Percentiles rank a stretch among this genome's conserved stretches.
Conservation (phyloP, 202 grass and related monocot species). For the Hordeum pubiflorum region DNA sequence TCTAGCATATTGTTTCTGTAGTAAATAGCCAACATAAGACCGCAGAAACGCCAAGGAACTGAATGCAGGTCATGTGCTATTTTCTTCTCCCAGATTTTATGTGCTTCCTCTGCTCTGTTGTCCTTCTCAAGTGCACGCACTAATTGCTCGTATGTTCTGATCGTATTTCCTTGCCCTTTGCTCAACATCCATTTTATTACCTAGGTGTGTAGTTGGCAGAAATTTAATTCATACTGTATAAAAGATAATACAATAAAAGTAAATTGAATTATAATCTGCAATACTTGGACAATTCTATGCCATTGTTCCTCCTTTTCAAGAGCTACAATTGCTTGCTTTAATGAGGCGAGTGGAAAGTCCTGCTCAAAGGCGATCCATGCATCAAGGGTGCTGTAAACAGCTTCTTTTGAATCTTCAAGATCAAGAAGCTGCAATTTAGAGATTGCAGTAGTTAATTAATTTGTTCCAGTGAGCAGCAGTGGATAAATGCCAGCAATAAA, state of each 20-base stretch:
- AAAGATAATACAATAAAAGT: constrained; percentile 15
- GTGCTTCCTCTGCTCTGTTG: constrained; percentile 87
- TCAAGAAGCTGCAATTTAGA: constrained; percentile 55
- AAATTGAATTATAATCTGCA: neutral
- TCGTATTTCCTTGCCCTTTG: constrained; percentile 88
- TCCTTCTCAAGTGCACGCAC: constrained; percentile 81
- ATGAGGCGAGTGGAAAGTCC: constrained; percentile 51
- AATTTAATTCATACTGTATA: neutral
- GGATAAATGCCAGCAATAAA: neutral
- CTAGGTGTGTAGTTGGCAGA: constrained; percentile 19
- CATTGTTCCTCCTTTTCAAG: constrained; percentile 92
- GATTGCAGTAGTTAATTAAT: neutral
- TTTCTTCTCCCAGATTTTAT: constrained; percentile 75
- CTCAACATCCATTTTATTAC: constrained; percentile 89
- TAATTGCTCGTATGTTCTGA: constrained; percentile 73
- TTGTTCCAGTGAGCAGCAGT: neutral
- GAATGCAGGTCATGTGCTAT: constrained; percentile 58
- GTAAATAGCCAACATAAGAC: constrained; percentile 78
- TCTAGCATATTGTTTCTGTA: constrained; percentile 85
- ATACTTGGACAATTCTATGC: constrained; percentile 88
- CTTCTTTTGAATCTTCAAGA: constrained; percentile 80
- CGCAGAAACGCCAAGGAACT: constrained; percentile 76
- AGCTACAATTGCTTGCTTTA: constrained; percentile 63
- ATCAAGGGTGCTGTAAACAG: constrained; percentile 80
- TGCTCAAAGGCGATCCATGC: constrained; percentile 82